Evolutionary conservation across 768 basidiomycete species (phyloP), one percentile per base, ranked within the genome.

Genomic region (Amyloporia xantha): DNA sequence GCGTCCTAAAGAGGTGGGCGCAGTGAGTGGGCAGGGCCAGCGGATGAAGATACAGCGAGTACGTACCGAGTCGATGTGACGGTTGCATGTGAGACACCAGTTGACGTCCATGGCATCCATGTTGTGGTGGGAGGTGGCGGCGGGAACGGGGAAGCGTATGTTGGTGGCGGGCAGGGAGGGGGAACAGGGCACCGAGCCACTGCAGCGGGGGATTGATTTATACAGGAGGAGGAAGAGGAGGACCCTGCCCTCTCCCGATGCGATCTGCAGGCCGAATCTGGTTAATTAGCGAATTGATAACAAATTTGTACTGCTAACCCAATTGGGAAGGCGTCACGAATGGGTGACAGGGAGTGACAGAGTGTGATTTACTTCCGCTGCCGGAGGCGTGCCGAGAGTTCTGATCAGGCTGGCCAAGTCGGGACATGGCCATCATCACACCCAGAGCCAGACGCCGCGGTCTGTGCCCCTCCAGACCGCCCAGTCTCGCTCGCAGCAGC

Each of bases 81-180:
- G 72, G 55, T 74, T 71, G 71, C 85, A 88, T 48, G 72, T 70
- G 55, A 86, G 70, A 62, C 85, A 88, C 81, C 81, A 84, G 69
- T 84, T 77, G 55, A 76, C 73, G 66, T 84, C 83, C 75, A 83
- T 79, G 57, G 66, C 63, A 56, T 55, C 55, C 59, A 59, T 59
- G 23, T 46, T 19, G 51, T 25, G 24, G 39, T 2, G 25, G 41
- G 41, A 17, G 40, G 43, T 36, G 47, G 2, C 24, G 47, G 38
- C 36, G 53, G 47, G 57, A 59, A 43, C 28, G 40, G 49, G 25
- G 39, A 36, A 44, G 9, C n/a, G n/a, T 7, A 33, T 7, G 53
- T 59, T 47, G 54, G 62, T 45, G 40, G 58, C 48, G 54, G 55
- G 54, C 44, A 44, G 41, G 38, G 37, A 41, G 41, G 48, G 47